A percentile compares a stretch with the other conserved stretches of the same genome.
These are phyloP conservation scores for Pulicaria dysenterica DNA, from an alignment of 129 eudicot genomes.

Conservation along the genomic window DNA sequence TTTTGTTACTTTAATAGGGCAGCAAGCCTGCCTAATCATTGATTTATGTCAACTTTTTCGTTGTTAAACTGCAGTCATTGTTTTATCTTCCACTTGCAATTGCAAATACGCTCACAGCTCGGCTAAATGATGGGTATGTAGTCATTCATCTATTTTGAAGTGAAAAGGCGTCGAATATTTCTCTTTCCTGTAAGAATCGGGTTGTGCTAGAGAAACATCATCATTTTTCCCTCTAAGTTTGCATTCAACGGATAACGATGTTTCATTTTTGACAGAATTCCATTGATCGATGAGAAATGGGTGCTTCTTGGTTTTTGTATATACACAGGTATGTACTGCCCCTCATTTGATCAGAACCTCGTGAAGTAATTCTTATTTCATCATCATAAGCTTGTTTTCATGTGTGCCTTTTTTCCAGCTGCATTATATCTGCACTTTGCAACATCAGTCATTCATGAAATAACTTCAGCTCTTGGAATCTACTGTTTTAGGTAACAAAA, in stretches of 20 bases:
- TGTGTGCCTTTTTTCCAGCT: conserved; percentile 36
- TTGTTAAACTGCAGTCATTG: conserved; percentile 62
- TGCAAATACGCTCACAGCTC: conserved; percentile 93
- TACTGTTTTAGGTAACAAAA: conserved; percentile 85
- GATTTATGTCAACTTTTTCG: background rate
- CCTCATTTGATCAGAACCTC: background rate
- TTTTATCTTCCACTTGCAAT: conserved; percentile 90
- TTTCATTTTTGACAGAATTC: conserved; percentile 59
- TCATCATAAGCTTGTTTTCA: background rate
- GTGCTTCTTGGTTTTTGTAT: conserved; percentile 79
- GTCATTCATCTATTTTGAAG: conserved; percentile 23
- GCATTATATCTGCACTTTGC: conserved; percentile 85
- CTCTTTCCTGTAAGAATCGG: conserved; percentile 23
- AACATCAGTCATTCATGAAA: conserved; percentile 85
- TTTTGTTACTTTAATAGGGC: background rate
- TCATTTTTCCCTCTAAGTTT: background rate
- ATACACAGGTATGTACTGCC: conserved; percentile 61
- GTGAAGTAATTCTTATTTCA: background rate
- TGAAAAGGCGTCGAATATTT: background rate
- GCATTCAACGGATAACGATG: conserved; percentile 4
- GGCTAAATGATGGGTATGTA: conserved; percentile 88
- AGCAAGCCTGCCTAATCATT: background rate
- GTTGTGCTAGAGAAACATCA: no score
- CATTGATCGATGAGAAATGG: conserved; percentile 82
- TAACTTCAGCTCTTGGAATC: conserved; percentile 89